Percentiles rank a stretch among this genome's conserved stretches.
Conservation (phyloP, 129 eudicot genomes). For the sunflower (Helianthus annuus) region DNA sequence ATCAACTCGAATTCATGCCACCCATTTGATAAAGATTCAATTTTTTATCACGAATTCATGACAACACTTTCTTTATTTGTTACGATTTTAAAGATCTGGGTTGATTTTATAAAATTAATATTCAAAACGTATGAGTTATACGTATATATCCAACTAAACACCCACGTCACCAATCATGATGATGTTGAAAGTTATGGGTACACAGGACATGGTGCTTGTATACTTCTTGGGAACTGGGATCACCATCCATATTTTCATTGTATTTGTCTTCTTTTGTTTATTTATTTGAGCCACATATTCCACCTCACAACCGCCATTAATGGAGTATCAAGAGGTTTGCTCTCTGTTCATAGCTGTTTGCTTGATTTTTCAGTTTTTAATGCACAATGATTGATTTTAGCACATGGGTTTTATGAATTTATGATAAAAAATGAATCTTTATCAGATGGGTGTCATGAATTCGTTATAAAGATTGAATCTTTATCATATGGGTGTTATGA, state of each 20-base stretch:
- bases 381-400: not conserved
- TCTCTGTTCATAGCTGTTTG: not conserved
- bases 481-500: not conserved
- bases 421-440: not conserved
- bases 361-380: constrained; percentile 12
- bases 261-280: not conserved
- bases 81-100: not conserved
- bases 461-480: not conserved
- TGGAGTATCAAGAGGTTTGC: constrained; percentile 79
- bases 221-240: not conserved
- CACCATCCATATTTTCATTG: not conserved
- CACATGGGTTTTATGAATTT: not conserved
- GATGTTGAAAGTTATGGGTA: constrained; percentile 17
- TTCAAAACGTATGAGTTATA: not conserved
- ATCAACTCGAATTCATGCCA: too few species aligned
- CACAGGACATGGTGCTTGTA: constrained; percentile 18
- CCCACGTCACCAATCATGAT: constrained; percentile 25
- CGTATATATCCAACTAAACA: not conserved
- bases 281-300: constrained; percentile 3
- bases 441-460: constrained; percentile 1
- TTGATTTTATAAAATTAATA: not conserved
- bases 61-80: not conserved
- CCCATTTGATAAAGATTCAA: too few species aligned
- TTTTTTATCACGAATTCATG: too few species aligned
- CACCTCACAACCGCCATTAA: constrained; percentile 10